Conservation (phyloP, 768 basidiomycete genomes). For the Boletus subparvulus region DNA sequence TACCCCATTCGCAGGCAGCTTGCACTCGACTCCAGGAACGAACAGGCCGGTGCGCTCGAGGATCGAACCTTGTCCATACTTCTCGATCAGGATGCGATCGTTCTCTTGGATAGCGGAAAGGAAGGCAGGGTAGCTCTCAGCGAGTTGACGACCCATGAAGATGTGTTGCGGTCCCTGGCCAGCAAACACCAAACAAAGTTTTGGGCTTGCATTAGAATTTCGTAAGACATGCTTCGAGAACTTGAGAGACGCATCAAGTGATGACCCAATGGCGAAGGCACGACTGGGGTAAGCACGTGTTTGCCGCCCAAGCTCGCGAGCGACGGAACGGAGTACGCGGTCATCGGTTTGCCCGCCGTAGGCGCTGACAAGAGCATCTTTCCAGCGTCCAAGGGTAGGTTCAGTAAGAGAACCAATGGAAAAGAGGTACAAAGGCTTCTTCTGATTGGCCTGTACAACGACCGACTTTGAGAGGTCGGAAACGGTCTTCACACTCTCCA, state of each 20-base stretch:
- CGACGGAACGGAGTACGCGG: slow-evolving; percentile 24
- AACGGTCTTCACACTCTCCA: slow-evolving; percentile 27
- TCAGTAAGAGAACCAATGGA: slow-evolving; percentile 31
- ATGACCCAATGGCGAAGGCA: slow-evolving; percentile 24
- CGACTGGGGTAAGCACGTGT: slow-evolving; percentile 31
- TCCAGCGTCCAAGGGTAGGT: slow-evolving; percentile 25
- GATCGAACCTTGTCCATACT: slow-evolving; percentile 31
- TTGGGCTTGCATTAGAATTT: slow-evolving; percentile 24
- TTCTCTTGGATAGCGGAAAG: slow-evolving; percentile 30
- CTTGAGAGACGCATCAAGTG: slow-evolving; percentile 23
- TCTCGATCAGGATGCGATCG: slow-evolving; percentile 33
- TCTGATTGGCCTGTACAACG: background rate
- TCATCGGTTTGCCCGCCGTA: slow-evolving; percentile 22
- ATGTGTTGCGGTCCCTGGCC: slow-evolving; percentile 39
- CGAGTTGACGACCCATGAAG: slow-evolving; percentile 38
- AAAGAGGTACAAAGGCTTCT: slow-evolving; percentile 26
- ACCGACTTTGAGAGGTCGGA: slow-evolving; percentile 11
- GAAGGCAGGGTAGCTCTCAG: slow-evolving; percentile 33
- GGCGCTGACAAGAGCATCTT: slow-evolving; percentile 15
- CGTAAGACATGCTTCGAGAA: slow-evolving; percentile 32
- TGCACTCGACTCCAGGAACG: slow-evolving; percentile 25
- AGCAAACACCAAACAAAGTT: slow-evolving; percentile 36
- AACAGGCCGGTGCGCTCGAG: slow-evolving; percentile 36
- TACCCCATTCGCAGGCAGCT: slow-evolving; percentile 22
- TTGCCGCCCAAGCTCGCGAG: slow-evolving; percentile 30